Evolutionary conservation across 73 alveolate species (phyloP).

Genomic region (Blepharisma stoltei): DNA sequence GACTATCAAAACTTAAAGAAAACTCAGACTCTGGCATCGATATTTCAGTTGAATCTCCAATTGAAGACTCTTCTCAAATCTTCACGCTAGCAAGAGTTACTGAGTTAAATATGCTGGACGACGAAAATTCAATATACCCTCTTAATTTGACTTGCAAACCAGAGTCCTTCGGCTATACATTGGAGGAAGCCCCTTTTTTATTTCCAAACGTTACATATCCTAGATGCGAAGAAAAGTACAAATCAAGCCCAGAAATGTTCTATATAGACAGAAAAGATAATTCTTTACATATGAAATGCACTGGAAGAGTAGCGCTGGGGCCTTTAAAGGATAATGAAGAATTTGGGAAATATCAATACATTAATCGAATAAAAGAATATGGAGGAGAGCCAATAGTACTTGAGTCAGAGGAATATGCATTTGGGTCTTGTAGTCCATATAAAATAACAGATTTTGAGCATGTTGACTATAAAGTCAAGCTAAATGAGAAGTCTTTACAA

Average conservation of each 20-base stretch:
- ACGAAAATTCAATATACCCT: background rate
- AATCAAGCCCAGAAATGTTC: background rate
- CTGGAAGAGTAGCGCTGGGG: background rate
- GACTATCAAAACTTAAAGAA: no score
- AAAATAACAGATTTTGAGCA: background rate
- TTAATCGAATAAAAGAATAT: background rate
- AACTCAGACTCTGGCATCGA: no score
- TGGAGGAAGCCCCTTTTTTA: background rate
- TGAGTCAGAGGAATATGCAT: constrained; percentile 1
- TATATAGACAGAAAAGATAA: background rate
- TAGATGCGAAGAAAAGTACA: background rate
- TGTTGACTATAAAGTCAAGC: background rate
- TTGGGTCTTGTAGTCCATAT: background rate
- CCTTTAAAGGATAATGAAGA: background rate
- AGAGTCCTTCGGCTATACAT: constrained; percentile 17
- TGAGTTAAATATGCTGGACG: background rate
- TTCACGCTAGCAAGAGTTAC: no score
- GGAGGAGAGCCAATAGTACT: background rate
- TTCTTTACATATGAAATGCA: background rate
- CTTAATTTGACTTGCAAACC: background rate
- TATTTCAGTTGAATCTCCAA: no score
- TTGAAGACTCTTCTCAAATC: no score
- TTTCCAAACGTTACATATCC: background rate
- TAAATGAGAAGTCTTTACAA: background rate
- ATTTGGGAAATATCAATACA: background rate